Conservation (phyloP, 2,329 filamentous ascomycete genomes). For the Cryphonectria nitschkei region DNA sequence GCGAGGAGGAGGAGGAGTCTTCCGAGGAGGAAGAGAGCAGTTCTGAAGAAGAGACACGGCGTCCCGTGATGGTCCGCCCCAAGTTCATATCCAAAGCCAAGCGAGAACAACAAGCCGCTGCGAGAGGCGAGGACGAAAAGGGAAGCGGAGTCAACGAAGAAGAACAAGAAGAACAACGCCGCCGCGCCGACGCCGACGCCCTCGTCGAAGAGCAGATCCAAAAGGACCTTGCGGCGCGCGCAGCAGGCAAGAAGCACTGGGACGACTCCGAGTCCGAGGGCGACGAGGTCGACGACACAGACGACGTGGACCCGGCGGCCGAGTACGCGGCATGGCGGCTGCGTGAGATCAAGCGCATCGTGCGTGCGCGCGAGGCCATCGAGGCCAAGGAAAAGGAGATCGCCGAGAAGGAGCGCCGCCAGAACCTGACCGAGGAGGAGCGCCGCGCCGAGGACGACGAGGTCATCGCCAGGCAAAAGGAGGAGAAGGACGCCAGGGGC, state of each 20-base stretch:
- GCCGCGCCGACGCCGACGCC: conserved; percentile 74
- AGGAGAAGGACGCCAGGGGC: conserved; percentile 76
- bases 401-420: conserved; percentile 85
- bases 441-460: conserved; percentile 82
- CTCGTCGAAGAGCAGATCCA: conserved; percentile 88
- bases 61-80: conserved; percentile 62
- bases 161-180: conserved; percentile 62
- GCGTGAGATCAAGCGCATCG: conserved; percentile 85
- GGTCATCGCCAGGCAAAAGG: conserved; percentile 76
- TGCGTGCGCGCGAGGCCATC: conserved; percentile 83
- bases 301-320: conserved; percentile 82
- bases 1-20: conserved; percentile 40
- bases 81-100: conserved; percentile 65
- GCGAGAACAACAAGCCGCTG: conserved; percentile 6
- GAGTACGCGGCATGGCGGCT: conserved; percentile 94
- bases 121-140: background rate
- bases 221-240: conserved; percentile 75
- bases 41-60: conserved; percentile 61
- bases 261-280: conserved; percentile 69
- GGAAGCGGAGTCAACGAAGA: conserved; percentile 40
- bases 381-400: conserved; percentile 82
- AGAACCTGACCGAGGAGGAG: conserved; percentile 85
- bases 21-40: conserved; percentile 49
- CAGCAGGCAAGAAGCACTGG: conserved; percentile 82
- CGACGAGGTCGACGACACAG: conserved; percentile 84